A percentile compares a stretch with the other conserved stretches of the same genome.
Evolutionary conservation across 2,329 filamentous ascomycete genomes (phyloP).

Genomic region (Aspergillus luchuensis): DNA sequence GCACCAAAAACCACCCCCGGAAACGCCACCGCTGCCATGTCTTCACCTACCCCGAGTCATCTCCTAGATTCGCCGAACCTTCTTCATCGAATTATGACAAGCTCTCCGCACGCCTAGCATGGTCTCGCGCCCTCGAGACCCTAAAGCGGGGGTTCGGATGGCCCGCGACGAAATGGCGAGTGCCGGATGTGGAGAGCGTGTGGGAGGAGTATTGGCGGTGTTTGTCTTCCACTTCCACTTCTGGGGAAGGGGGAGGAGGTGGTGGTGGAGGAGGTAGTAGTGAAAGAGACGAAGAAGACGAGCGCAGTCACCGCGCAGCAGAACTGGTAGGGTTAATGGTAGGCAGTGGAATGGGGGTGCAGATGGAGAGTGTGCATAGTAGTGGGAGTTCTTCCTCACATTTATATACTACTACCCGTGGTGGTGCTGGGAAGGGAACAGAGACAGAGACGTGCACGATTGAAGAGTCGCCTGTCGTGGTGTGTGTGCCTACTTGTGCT

Average conservation of each 20-base stretch:
- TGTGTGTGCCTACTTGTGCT: constrained; percentile 39
- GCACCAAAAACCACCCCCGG: constrained; percentile 26
- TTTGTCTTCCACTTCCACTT: constrained; percentile 14
- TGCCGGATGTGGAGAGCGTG: constrained; percentile 40
- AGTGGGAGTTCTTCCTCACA: background rate
- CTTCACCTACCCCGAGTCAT: constrained; percentile 57
- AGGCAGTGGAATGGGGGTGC: constrained; percentile 6
- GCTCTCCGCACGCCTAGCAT: constrained; percentile 64
- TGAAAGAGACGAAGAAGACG: constrained; percentile 18
- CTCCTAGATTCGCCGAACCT: constrained; percentile 68
- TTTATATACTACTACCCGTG: background rate
- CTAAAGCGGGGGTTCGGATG: constrained; percentile 61
- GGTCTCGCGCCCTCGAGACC: constrained; percentile 61
- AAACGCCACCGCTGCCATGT: constrained; percentile 38
- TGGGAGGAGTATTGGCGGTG: constrained; percentile 43
- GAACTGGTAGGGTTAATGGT: constrained; percentile 25
- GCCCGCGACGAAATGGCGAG: constrained; percentile 32
- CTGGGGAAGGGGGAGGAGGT: background rate
- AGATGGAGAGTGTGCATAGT: constrained; percentile 1
- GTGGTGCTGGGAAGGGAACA: background rate
- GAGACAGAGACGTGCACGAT: constrained; percentile 14
- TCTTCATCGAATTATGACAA: constrained; percentile 64
- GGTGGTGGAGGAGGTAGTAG: background rate
- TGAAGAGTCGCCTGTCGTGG: constrained; percentile 28
- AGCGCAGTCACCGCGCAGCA: constrained; percentile 21